Evolutionary conservation across 305 asterid species (phyloP), one percentile per base, ranked within the genome.

Genomic region (Fraxinus greggii): DNA sequence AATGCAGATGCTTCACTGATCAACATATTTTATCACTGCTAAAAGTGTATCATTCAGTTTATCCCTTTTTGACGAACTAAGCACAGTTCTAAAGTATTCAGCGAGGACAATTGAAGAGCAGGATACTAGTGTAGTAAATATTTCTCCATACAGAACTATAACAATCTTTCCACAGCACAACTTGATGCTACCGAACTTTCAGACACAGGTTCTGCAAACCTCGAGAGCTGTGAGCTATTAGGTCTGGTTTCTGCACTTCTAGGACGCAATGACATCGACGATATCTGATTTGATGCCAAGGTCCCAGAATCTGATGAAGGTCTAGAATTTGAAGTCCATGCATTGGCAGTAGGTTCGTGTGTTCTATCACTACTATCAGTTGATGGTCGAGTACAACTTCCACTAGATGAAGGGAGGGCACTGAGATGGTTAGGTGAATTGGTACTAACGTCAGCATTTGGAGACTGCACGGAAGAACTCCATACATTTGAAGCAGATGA

Each of bases 241-340:
- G 99, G 98, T 79, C 99, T 90, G 81, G 92, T 91, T 82, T 96
- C 99, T 29, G 98, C 98, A 88, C 99, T 96, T 82, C 88, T 93
- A 45, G 98, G 99, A n/a, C 97, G 98, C 84, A 90, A 77, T 6
- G 94, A 85, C 54, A 95, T 75, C 63, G 88, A 85, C 40, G 97
- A 88, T 83, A 94, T 79, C 86, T 96, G 97, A 85, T 85, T 92
- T 74, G 98, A 93, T 19, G 94, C 87, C 77, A 91, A 79, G 38
- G 89, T 81, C 85, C 99, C 99, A 89, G 98, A 94, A 83, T 98
- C 97, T 31, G 99, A 94, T 51, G 95, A 90, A 84, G 99, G 99
- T 85, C 99, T 91, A 82, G 99, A 94, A 90, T 84, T 91, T 84
- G 97, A 75, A 77, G 90, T 92, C 98, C 99, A 91, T 80, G 96